A percentile compares a stretch with the other conserved stretches of the same genome.
These are phyloP conservation scores for Claviceps purpurea DNA, from an alignment of 2,329 filamentous ascomycete species.

Conservation along the genomic window DNA sequence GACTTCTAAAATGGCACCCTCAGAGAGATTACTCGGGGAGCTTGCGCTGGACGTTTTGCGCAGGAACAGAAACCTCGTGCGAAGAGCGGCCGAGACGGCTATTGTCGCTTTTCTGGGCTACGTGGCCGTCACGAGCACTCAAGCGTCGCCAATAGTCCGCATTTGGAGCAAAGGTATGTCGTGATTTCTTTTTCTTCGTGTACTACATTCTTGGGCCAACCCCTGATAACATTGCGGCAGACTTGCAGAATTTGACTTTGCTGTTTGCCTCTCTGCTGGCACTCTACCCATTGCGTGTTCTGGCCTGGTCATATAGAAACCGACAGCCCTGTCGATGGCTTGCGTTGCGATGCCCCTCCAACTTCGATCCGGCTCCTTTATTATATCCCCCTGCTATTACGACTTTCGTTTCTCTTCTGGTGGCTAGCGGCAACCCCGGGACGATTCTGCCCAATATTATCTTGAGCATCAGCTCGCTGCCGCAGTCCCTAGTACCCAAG, in stretches of 20 bases:
- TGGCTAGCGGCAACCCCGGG: conserved; percentile 47
- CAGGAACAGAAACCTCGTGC: conserved; percentile 36
- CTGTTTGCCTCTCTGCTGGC: conserved; percentile 28
- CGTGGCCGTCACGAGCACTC: conserved; percentile 33
- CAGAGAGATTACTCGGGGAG: conserved; percentile 9
- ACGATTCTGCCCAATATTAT: conserved; percentile 67
- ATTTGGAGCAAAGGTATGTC: conserved; percentile 35
- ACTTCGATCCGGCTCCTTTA: conserved; percentile 87
- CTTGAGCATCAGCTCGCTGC: conserved; percentile 66
- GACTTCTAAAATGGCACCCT: conserved; percentile 9
- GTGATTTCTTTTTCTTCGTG: background rate
- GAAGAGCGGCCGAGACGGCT: conserved; percentile 38
- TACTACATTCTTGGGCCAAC: background rate
- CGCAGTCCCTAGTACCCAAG: conserved; percentile 57
- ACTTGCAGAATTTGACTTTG: conserved; percentile 26
- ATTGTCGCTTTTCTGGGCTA: conserved; percentile 36
- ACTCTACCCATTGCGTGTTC: conserved; percentile 48
- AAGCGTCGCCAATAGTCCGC: conserved; percentile 31
- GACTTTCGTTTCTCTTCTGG: conserved; percentile 60
- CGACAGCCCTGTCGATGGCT: conserved; percentile 23
- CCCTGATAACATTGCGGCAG: conserved; percentile 16
- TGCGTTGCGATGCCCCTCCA: conserved; percentile 46
- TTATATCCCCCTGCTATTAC: conserved; percentile 72
- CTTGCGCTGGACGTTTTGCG: conserved; percentile 18
- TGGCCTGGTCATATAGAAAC: conserved; percentile 32